These are phyloP conservation scores for Saksenaea vasiformis DNA, from an alignment of 371 early-diverging fungal species.

Conservation along the genomic window DNA sequence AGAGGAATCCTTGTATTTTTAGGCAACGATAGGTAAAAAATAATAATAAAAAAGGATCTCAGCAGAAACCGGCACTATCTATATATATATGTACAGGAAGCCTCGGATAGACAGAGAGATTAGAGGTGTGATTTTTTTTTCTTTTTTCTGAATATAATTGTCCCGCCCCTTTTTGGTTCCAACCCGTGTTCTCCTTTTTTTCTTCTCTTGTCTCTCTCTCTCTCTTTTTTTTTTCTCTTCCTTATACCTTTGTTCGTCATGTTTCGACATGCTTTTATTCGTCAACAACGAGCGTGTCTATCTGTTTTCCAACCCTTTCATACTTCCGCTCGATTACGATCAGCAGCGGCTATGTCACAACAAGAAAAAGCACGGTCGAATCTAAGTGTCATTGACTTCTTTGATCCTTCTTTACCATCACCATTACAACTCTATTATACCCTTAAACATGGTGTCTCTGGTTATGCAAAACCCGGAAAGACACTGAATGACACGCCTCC, in stretches of 20 bases:
- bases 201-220: neutral
- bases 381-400: slow-evolving; percentile 48
- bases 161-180: neutral
- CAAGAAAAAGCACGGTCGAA: slow-evolving; percentile 28
- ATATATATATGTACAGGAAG: neutral
- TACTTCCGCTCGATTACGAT: neutral
- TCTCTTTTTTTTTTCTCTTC: neutral
- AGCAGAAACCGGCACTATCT: neutral
- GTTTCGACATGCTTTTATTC: neutral
- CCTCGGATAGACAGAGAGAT: too few relatives aligned
- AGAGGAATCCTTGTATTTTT: too few relatives aligned
- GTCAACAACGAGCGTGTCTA: neutral
- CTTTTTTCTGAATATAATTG: neutral
- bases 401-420: slow-evolving; percentile 38
- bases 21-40: neutral
- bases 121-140: slow-evolving; percentile 1
- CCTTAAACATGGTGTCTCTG: slow-evolving; percentile 74
- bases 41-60: neutral
- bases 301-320: neutral
- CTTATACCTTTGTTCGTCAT: neutral
- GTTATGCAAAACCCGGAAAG: slow-evolving; percentile 71
- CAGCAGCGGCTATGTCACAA: slow-evolving; percentile 31
- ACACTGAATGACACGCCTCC: slow-evolving; percentile 37
- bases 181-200: neutral
- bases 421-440: slow-evolving; percentile 46